Percentiles rank a stretch among this genome's conserved stretches.
These are phyloP conservation scores for Globisporangium canariense DNA, from an alignment of 352 stramenopile species.

Conservation along the genomic window DNA sequence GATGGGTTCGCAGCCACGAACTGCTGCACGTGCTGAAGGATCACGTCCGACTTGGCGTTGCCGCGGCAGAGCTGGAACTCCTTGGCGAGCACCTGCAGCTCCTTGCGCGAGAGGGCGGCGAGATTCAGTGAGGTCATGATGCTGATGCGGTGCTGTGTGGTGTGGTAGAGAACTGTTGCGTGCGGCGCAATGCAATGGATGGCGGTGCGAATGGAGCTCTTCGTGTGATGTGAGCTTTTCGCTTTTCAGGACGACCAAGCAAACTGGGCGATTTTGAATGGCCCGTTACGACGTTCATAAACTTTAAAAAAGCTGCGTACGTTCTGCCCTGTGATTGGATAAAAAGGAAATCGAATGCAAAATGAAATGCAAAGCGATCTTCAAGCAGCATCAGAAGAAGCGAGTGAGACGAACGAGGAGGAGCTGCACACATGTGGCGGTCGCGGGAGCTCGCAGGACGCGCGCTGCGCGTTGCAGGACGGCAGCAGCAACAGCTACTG, in stretches of 20 bases:
- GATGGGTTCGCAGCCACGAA: constrained; percentile 36
- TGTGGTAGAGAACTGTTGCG: not conserved
- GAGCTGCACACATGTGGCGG: constrained; percentile 8
- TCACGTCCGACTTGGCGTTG: constrained; percentile 70
- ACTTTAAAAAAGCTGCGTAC: constrained; percentile 2
- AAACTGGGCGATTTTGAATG: not conserved
- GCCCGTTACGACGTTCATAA: not conserved
- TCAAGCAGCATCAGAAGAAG: constrained; percentile 6
- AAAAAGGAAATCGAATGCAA: not conserved
- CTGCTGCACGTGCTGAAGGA: constrained; percentile 39
- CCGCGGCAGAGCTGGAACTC: constrained; percentile 59
- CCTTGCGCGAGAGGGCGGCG: constrained; percentile 45
- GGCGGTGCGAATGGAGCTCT: not conserved
- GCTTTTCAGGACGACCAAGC: constrained; percentile 5
- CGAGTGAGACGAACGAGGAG: not conserved
- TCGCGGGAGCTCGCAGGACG: not conserved
- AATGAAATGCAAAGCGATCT: not conserved
- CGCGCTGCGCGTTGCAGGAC: not conserved
- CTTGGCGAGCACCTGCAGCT: constrained; percentile 62
- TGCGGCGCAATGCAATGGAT: not conserved
- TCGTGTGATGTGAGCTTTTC: not conserved
- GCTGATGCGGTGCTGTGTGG: not conserved
- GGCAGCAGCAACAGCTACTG: not conserved
- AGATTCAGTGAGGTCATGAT: constrained; percentile 23
- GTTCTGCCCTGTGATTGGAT: too few relatives aligned